phyloP scores from a whole-genome alignment of 345 rosid species.

The Eucalyptus globulus region DNA sequence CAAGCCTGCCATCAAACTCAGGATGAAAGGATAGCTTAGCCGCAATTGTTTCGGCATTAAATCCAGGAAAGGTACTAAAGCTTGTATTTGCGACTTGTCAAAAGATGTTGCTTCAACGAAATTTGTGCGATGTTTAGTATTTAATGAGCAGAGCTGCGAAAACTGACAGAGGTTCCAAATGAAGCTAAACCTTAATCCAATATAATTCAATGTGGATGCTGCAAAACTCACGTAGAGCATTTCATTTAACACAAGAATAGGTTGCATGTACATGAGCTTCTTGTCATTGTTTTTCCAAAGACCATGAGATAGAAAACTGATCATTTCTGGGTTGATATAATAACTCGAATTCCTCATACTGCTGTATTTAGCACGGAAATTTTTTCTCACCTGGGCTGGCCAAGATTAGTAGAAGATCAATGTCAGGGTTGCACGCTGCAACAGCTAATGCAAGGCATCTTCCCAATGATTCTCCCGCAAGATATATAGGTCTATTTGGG shows the following conservation, averaged over 20 bases:
- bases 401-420: conserved; percentile 60
- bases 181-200: background rate
- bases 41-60: conserved; percentile 25
- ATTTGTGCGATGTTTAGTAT: background rate
- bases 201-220: background rate
- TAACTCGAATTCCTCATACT: background rate
- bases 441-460: conserved; percentile 64
- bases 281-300: background rate
- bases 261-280: background rate
- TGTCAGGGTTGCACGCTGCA: conserved; percentile 48
- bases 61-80: conserved; percentile 38
- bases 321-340: background rate
- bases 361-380: background rate
- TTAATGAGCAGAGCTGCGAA: background rate
- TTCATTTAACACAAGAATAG: background rate
- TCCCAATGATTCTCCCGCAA: conserved; percentile 77
- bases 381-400: conserved; percentile 46
- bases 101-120: conserved; percentile 63
- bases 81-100: conserved; percentile 33
- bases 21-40: conserved; percentile 7
- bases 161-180: background rate
- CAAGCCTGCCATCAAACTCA: conserved; percentile 39
- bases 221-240: background rate
- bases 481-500: conserved; percentile 60
- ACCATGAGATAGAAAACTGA: background rate